These are phyloP conservation scores for Apiospora rasikravindrae DNA, from an alignment of 2,329 filamentous ascomycete genomes.

Conservation along the genomic window DNA sequence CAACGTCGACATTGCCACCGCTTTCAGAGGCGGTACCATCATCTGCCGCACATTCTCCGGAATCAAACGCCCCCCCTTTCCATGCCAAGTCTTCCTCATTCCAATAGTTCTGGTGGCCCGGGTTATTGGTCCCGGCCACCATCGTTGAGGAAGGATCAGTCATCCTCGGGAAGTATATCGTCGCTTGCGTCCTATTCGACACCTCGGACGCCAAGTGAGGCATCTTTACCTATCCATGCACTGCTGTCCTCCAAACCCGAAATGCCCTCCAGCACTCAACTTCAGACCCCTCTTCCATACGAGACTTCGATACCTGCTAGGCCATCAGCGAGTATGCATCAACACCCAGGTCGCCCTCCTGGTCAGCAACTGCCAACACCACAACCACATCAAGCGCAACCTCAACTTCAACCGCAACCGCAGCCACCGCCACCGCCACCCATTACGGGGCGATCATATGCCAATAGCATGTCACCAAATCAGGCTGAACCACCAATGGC, in stretches of 20 bases:
- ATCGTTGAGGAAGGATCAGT: slow-evolving; percentile 51
- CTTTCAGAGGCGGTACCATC: slow-evolving; percentile 22
- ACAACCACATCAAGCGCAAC: not conserved
- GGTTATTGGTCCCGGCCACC: slow-evolving; percentile 43
- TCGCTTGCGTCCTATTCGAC: slow-evolving; percentile 47
- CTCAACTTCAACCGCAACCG: not conserved
- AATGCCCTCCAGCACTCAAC: not conserved
- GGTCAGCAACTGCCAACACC: slow-evolving; percentile 2
- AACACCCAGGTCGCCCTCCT: slow-evolving; percentile 21
- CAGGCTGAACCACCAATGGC: not conserved
- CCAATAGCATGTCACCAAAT: slow-evolving; percentile 8
- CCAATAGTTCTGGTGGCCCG: slow-evolving; percentile 30
- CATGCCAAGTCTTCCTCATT: slow-evolving; percentile 26
- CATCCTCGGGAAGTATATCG: slow-evolving; percentile 49
- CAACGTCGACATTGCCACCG: not conserved
- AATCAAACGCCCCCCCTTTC: slow-evolving; percentile 29
- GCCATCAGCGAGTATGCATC: slow-evolving; percentile 11
- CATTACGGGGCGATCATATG: not conserved
- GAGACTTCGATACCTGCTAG: slow-evolving; percentile 8
- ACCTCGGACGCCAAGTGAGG: slow-evolving; percentile 55
- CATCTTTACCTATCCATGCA: slow-evolving; percentile 59
- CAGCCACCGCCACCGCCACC: not conserved
- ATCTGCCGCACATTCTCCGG: slow-evolving; percentile 33
- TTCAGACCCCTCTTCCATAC: not conserved
- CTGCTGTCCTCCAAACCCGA: slow-evolving; percentile 51